Conservation (phyloP, 371 early-diverging fungal species). For the Caulochytrium protostelioides region DNA sequence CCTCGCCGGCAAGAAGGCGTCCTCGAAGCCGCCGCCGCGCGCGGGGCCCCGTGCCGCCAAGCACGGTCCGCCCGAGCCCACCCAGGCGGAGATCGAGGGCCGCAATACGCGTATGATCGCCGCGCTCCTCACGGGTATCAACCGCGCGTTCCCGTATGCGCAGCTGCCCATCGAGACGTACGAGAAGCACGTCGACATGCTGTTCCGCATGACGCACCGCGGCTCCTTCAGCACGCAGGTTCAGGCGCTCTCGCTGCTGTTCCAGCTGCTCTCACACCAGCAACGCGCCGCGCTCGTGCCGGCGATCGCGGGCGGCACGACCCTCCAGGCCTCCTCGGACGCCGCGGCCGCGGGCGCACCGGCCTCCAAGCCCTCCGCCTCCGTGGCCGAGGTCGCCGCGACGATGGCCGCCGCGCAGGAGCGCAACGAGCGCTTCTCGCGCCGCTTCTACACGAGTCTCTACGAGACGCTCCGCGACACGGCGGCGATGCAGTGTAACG, state of each 20-base stretch:
- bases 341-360: no score
- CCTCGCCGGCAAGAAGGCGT: no score
- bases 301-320: no score
- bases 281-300: no score
- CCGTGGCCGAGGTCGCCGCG: not conserved
- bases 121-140: slow-evolving; percentile 83
- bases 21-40: no score
- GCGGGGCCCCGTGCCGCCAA: no score
- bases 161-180: slow-evolving; percentile 52
- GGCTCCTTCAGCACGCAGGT: slow-evolving; percentile 72
- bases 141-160: slow-evolving; percentile 83
- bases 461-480: slow-evolving; percentile 69
- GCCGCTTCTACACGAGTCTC: slow-evolving; percentile 70
- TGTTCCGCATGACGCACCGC: slow-evolving; percentile 69
- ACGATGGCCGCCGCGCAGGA: no score
- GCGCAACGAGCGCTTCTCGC: slow-evolving; percentile 21
- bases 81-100: slow-evolving; percentile 34
- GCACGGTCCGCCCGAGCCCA: no score
- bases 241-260: slow-evolving; percentile 73
- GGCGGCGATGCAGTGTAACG: slow-evolving; percentile 70
- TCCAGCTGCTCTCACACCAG: slow-evolving; percentile 44
- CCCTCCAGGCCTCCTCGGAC: no score
- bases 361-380: no score
- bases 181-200: slow-evolving; percentile 54
- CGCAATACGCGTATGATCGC: slow-evolving; percentile 56